These are phyloP conservation scores for Coemansia sp. DNA, from an alignment of 192 early-diverging fungal genomes.

Conservation along the genomic window DNA sequence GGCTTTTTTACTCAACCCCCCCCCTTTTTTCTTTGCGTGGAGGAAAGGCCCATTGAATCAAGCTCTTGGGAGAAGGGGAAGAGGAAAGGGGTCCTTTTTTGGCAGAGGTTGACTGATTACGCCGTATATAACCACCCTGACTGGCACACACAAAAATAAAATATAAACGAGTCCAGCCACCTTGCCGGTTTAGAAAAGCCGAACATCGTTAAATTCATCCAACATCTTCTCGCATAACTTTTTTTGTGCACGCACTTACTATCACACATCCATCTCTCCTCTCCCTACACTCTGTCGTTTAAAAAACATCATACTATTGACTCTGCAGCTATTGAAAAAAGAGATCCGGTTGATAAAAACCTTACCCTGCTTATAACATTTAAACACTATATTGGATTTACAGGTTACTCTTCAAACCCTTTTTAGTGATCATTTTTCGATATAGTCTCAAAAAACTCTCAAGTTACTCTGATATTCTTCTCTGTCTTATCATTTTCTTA, in stretches of 20 bases:
- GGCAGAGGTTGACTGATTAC: not conserved
- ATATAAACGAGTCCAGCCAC: not conserved
- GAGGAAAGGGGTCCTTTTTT: not conserved
- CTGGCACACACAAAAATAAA: not conserved
- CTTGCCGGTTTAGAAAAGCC: constrained; percentile 2
- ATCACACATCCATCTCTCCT: not conserved
- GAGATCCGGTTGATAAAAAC: not conserved
- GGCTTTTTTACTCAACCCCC: too few relatives aligned
- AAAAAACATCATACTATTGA: not conserved
- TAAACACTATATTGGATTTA: not conserved
- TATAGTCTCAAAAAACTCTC: not conserved
- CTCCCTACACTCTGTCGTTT: not conserved
- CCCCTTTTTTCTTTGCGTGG: not conserved
- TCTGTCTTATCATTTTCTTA: not conserved
- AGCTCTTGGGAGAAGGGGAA: not conserved
- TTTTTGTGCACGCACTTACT: not conserved
- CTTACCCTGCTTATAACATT: not conserved
- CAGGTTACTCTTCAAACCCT: not conserved
- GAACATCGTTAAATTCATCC: not conserved
- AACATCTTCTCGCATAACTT: not conserved
- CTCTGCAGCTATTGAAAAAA: not conserved
- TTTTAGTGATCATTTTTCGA: not conserved
- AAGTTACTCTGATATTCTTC: not conserved
- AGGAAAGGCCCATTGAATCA: not conserved
- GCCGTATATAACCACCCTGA: not conserved